phyloP scores from a whole-genome alignment of 2,329 filamentous ascomycete genomes.

The Sporothrix humicola region DNA sequence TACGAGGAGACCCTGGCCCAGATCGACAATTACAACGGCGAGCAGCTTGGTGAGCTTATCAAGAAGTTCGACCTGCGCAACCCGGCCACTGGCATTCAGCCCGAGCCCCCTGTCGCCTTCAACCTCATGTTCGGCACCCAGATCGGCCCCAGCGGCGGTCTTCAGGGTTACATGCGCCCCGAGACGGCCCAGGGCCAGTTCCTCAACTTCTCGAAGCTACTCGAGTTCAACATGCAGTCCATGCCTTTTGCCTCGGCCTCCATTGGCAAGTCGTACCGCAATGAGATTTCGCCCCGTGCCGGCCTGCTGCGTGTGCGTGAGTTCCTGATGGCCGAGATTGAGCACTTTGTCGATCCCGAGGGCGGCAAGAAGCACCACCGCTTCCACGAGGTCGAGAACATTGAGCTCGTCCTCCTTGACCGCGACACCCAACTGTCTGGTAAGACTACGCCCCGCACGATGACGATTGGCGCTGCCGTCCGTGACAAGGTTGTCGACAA shows the following conservation, averaged over 20 bases:
- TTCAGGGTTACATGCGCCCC: slow-evolving; percentile 83
- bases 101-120: slow-evolving; percentile 84
- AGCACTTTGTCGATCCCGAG: slow-evolving; percentile 95
- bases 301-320: slow-evolving; percentile 93
- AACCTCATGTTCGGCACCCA: slow-evolving; percentile 99
- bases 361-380: slow-evolving; percentile 92
- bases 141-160: slow-evolving; percentile 86
- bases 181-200: slow-evolving; percentile 99
- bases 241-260: slow-evolving; percentile 98
- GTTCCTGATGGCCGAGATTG: slow-evolving; percentile 98
- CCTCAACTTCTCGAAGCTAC: slow-evolving; percentile 88
- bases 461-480: slow-evolving; percentile 87
- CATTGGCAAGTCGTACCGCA: slow-evolving; percentile 97
- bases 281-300: slow-evolving; percentile 92
- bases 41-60: slow-evolving; percentile 85
- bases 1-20: slow-evolving; percentile 89
- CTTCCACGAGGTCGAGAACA: slow-evolving; percentile 82
- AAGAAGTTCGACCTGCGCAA: slow-evolving; percentile 90
- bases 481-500: slow-evolving; percentile 85
- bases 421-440: slow-evolving; percentile 85
- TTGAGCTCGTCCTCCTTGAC: slow-evolving; percentile 84
- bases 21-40: slow-evolving; percentile 94
- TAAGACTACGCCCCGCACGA: slow-evolving; percentile 74
- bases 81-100: slow-evolving; percentile 76
- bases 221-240: slow-evolving; percentile 91